These are phyloP conservation scores for Didymosphaeria variabile DNA, from an alignment of 2,329 filamentous ascomycete species.

Conservation along the genomic window DNA sequence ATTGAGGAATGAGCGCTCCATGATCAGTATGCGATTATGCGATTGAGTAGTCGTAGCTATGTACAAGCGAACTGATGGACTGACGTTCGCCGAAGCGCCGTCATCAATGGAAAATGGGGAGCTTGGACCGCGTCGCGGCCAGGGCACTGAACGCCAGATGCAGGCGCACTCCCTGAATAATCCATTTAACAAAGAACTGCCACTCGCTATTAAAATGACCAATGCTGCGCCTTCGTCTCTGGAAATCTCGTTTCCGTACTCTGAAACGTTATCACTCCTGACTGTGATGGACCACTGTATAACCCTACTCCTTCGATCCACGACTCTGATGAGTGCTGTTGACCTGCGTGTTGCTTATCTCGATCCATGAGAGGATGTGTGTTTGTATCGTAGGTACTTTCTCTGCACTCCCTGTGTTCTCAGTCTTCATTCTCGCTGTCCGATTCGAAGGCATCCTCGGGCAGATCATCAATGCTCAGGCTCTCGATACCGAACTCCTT, in stretches of 20 bases:
- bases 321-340: neutral
- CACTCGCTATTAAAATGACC: neutral
- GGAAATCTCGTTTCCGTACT: neutral
- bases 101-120: slow-evolving; percentile 7
- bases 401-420: neutral
- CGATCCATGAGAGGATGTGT: neutral
- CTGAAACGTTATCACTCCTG: too few relatives aligned
- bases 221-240: neutral
- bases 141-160: neutral
- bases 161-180: neutral
- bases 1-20: slow-evolving; percentile 8
- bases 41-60: slow-evolving; percentile 6
- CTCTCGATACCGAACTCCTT: slow-evolving; percentile 13
- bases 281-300: neutral
- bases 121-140: slow-evolving; percentile 4
- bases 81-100: slow-evolving; percentile 6
- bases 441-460: slow-evolving; percentile 12
- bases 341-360: neutral
- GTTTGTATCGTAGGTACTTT: neutral
- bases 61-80: neutral
- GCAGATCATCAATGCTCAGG: slow-evolving; percentile 15
- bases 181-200: slow-evolving; percentile 10
- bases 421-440: slow-evolving; percentile 16
- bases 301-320: neutral
- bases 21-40: neutral